Evolutionary conservation across 495 filamentous ascomycete species (phyloP), one percentile per base, ranked within the genome.

Genomic region (Alectoria sarmentosa): DNA sequence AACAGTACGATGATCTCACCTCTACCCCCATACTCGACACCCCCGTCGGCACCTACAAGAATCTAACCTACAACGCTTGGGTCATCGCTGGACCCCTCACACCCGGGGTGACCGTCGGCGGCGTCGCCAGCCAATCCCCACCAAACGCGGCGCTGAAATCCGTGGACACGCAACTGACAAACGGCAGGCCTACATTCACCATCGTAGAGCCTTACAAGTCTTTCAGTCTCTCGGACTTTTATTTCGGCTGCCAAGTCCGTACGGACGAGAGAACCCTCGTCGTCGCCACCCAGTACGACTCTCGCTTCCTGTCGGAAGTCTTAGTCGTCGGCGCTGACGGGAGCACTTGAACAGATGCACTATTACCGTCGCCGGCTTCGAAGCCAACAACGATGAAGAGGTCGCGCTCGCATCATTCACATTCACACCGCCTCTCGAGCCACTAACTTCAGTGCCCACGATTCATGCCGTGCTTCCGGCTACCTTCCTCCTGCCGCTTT

Each of bases 371-470:
- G 62, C 30, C 32, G 62, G 62, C 7, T 58, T 59, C 42, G 7
- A 8, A 48, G 52, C 48, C 37, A 30, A 14, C 3, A 8, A 41
- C 7, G 42, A 42, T 44, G 8, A 64, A 58, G 49, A 64, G 28
- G 26, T 58, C 32, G 61, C 61, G n/a, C 30, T 56, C 7, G 46
- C 44, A 1, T 32, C 26, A 5, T 63, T 37, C 28, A 58, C 62
- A 9, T 64, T 58, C 36, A 57, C 62, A 1, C 62, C 62, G 17
- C 62, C 62, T 32, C 52, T 34, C 34, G 32, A 30, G 8, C 49
- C 48, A 2, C 26, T 64, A 15, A 54, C 48, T 17, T n/a, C 62
- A 28, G 62, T 58, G 34, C 62, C 52, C 5, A 64, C 58, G 62
- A 57, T 64, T 1, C 62, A 58, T 26, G 62, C 62, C 9, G 54